Percentiles rank a stretch among this genome's conserved stretches.
These are phyloP conservation scores for Calophaca sinica DNA, from an alignment of 306 rosid genomes.

Conservation along the genomic window DNA sequence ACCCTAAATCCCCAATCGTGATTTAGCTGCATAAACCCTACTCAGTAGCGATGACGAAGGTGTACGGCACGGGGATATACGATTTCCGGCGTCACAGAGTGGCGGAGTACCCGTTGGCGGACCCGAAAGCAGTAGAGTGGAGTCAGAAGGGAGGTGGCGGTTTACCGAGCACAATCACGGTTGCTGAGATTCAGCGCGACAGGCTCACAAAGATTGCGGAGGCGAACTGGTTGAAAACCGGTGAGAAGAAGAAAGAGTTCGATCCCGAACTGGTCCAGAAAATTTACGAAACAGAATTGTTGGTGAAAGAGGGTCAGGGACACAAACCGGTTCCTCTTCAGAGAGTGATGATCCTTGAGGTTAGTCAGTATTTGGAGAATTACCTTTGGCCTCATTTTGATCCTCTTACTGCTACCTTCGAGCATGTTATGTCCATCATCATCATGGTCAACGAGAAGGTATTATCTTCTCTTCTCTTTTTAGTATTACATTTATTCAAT, in stretches of 20 bases:
- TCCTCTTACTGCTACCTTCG: constrained; percentile 69
- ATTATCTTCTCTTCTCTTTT: not conserved
- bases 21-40: constrained; percentile 9
- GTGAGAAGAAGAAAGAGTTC: constrained; percentile 60
- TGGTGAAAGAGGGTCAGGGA: constrained; percentile 74
- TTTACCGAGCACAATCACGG: constrained; percentile 71
- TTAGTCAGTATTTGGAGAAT: constrained; percentile 94
- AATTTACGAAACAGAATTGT: constrained; percentile 78
- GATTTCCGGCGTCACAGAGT: constrained; percentile 96
- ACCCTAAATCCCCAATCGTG: constrained; percentile 6
- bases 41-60: constrained; percentile 70
- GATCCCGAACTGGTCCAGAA: constrained; percentile 71
- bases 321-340: constrained; percentile 83
- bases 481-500: not conserved
- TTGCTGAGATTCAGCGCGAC: constrained; percentile 91
- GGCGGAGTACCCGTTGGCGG: constrained; percentile 87
- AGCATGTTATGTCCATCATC: constrained; percentile 94
- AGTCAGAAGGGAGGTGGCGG: constrained; percentile 54
- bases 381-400: constrained; percentile 87
- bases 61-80: constrained; percentile 81
- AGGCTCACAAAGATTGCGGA: constrained; percentile 85
- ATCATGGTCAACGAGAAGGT: constrained; percentile 97
- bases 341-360: constrained; percentile 95
- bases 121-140: constrained; percentile 56
- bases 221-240: constrained; percentile 70